These are phyloP conservation scores for Akanthomyces muscarius DNA, from an alignment of 2,329 filamentous ascomycete species.

Conservation along the genomic window DNA sequence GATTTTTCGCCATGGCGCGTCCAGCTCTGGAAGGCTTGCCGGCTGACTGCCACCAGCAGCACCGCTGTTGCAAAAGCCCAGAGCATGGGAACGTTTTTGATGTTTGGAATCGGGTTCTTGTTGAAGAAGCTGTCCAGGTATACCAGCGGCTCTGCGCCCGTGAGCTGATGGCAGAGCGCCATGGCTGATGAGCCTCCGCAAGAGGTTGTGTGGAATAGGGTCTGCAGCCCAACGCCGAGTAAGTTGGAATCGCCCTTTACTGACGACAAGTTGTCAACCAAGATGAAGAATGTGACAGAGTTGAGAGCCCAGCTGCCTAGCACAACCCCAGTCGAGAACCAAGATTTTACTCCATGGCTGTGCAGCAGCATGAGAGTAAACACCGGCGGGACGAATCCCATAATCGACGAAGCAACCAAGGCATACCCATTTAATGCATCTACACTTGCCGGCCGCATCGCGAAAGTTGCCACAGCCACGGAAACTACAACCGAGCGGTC, in stretches of 20 bases:
- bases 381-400: background rate
- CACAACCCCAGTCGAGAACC: background rate
- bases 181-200: slow-evolving; percentile 5
- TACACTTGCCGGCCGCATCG: background rate
- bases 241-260: background rate
- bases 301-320: slow-evolving; percentile 1
- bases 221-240: background rate
- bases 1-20: too few relatives aligned
- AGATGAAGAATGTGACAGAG: background rate
- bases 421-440: slow-evolving; percentile 6
- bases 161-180: slow-evolving; percentile 11
- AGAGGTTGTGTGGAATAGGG: slow-evolving; percentile 2
- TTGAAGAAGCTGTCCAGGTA: slow-evolving; percentile 5
- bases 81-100: background rate
- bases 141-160: background rate
- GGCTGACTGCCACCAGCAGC: background rate
- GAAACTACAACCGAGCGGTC: background rate
- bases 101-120: background rate
- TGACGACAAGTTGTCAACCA: background rate
- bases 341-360: background rate
- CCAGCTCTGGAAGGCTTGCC: background rate
- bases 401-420: background rate
- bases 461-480: slow-evolving; percentile 6
- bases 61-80: background rate
- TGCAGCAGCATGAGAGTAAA: slow-evolving; percentile 8